Conservation (phyloP, 2,329 filamentous ascomycete species). For the Aaosphaeria arxii region DNA sequence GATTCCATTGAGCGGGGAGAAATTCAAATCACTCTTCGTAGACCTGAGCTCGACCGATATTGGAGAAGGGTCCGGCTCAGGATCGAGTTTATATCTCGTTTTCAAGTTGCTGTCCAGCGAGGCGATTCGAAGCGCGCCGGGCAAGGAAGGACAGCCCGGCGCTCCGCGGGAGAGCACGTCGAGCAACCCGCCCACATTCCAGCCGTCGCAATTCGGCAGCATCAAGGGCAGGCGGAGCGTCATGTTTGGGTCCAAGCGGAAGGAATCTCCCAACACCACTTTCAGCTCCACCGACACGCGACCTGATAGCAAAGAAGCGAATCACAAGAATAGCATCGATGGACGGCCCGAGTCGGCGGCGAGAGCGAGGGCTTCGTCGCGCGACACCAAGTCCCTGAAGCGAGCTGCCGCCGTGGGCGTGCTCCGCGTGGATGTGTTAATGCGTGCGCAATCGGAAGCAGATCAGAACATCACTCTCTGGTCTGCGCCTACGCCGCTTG, state of each 20-base stretch:
- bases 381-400: constrained; percentile 54
- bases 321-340: constrained; percentile 19
- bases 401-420: constrained; percentile 75
- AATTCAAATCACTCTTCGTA: constrained; percentile 81
- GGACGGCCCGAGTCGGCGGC: constrained; percentile 24
- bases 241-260: constrained; percentile 68
- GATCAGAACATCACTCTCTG: constrained; percentile 78
- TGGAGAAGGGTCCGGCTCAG: constrained; percentile 60
- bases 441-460: constrained; percentile 68
- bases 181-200: constrained; percentile 18
- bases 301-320: constrained; percentile 21
- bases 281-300: constrained; percentile 17
- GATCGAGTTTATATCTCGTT: constrained; percentile 76
- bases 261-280: constrained; percentile 29
- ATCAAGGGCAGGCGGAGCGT: constrained; percentile 47
- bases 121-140: constrained; percentile 25
- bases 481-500: constrained; percentile 54
- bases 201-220: constrained; percentile 31
- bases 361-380: constrained; percentile 25
- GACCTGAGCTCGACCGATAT: constrained; percentile 78
- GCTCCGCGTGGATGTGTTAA: constrained; percentile 69
- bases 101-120: constrained; percentile 71
- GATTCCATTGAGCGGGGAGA: constrained; percentile 61
- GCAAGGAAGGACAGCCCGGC: constrained; percentile 28
- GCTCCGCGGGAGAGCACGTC: constrained; percentile 23